These are phyloP conservation scores for Nothophytophthora sp. DNA, from an alignment of 352 stramenopile species.

Conservation along the genomic window DNA sequence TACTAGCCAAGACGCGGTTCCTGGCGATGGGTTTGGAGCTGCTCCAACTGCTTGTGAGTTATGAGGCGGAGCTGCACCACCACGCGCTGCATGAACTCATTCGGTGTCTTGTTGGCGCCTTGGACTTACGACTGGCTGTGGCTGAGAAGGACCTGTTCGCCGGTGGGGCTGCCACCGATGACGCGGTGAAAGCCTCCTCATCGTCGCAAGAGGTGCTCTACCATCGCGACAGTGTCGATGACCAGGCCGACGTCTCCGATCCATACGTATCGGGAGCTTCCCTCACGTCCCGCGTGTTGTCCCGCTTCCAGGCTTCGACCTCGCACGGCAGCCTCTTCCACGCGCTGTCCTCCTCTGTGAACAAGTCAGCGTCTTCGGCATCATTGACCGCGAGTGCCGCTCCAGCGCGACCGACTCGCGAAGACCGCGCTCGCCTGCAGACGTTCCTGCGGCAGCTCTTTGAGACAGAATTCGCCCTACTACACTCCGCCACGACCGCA, in stretches of 20 bases:
- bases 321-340: conserved; percentile 65
- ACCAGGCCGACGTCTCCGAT: conserved; percentile 3
- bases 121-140: conserved; percentile 52
- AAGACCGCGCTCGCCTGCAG: conserved; percentile 36
- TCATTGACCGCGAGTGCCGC: conserved; percentile 8
- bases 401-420: conserved; percentile 8
- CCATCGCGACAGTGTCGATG: conserved; percentile 7
- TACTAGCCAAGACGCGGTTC: conserved; percentile 73
- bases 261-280: conserved; percentile 18
- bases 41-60: conserved; percentile 68
- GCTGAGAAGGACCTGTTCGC: conserved; percentile 58
- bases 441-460: conserved; percentile 53
- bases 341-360: conserved; percentile 42
- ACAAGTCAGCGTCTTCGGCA: conserved; percentile 14
- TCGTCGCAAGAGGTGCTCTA: conserved; percentile 28
- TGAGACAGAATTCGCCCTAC: conserved; percentile 56
- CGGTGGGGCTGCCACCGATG: conserved; percentile 8
- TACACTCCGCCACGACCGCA: conserved; percentile 56
- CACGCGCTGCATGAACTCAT: conserved; percentile 55
- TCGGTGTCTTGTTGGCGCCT: conserved; percentile 58
- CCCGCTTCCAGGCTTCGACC: conserved; percentile 55
- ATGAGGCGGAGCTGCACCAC: conserved; percentile 44
- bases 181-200: conserved; percentile 25
- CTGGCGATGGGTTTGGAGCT: conserved; percentile 77
- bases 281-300: conserved; percentile 70